These are phyloP conservation scores for Metschnikowia anglica DNA, from an alignment of 805 yeast species.

Conservation along the genomic window DNA sequence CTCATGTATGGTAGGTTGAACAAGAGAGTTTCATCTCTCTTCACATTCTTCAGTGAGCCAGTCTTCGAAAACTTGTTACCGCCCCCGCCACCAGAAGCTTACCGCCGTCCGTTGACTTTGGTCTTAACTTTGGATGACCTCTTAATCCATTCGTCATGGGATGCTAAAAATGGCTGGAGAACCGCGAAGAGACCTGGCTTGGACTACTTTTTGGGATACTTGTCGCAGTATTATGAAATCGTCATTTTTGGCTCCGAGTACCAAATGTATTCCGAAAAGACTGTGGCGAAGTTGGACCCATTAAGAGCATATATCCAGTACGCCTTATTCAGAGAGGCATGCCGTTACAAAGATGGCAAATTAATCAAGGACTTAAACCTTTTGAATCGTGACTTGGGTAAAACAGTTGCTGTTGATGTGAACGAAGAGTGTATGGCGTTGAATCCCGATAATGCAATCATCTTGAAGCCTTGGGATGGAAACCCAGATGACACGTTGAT, in stretches of 20 bases:
- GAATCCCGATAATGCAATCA: slow-evolving; percentile 95
- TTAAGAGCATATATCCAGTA: slow-evolving; percentile 84
- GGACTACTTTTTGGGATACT: slow-evolving; percentile 91
- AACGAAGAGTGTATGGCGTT: slow-evolving; percentile 66
- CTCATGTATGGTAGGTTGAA: slow-evolving; percentile 67
- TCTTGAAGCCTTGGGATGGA: slow-evolving; percentile 85
- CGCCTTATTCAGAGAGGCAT: slow-evolving; percentile 86
- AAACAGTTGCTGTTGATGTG: slow-evolving; percentile 77
- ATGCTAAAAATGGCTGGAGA: slow-evolving; percentile 91
- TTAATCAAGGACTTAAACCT: slow-evolving; percentile 85
- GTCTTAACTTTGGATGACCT: slow-evolving; percentile 89
- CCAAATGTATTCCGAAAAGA: slow-evolving; percentile 79
- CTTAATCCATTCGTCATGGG: slow-evolving; percentile 90
- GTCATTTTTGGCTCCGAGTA: slow-evolving; percentile 86
- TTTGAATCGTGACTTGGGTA: slow-evolving; percentile 86
- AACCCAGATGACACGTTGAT: slow-evolving; percentile 75
- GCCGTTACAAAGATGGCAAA: slow-evolving; percentile 84
- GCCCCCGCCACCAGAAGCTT: slow-evolving; percentile 87
- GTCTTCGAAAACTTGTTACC: slow-evolving; percentile 91
- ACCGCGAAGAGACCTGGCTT: slow-evolving; percentile 98
- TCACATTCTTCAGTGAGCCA: slow-evolving; percentile 88
- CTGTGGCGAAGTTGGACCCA: slow-evolving; percentile 89
- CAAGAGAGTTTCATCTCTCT: slow-evolving; percentile 70
- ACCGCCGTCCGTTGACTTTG: slow-evolving; percentile 87
- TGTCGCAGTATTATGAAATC: slow-evolving; percentile 93